Evolutionary conservation across 2,329 filamentous ascomycete species (phyloP), one percentile per base, ranked within the genome.

Genomic region (Fusarium cicatricum): DNA sequence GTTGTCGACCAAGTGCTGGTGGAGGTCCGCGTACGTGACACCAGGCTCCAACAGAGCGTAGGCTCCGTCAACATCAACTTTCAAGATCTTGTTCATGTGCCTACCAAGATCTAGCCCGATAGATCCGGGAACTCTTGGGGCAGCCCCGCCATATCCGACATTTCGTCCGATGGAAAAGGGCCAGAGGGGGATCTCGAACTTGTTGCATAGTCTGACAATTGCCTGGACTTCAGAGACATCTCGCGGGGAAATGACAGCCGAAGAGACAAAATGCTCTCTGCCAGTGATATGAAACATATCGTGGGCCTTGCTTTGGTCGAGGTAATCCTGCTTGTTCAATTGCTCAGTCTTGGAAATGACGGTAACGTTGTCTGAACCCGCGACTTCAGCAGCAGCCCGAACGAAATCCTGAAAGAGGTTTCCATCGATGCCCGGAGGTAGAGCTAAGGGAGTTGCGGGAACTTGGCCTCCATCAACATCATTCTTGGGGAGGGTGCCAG

Each of bases 111-210:
- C 55, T 0, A 63, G 37, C 0, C 40, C 45, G 17, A 63, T 32
- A 0, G 55, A 60, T 1, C 60, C 60, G 15, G 59, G 60, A 0
- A 63, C 59, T 28, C 60, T 37, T 1, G 60, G 55, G 2, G 60
- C 60, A 38, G 60, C 60, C 7, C 60, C 60, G 2, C 60, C 60
- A 2, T 63, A 63, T 1, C 60, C 60, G 2, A 63, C 60, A 6
- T 62, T 63, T 5, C 63, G 52, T 5, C 63, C 63, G 7, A 66
- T 32, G 0, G 64, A 66, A 10, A 62, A 60, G 0, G 64, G 64
- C 64, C 63, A 66, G 1, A 66, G 26, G 0, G 64, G 64, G 5
- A 66, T 56, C 11, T 58, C 52, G 2, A 52, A 52, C 19, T 61
- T 53, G 11, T 66, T 66, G n/a, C 37, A 55, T 3, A 55, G 4